These are phyloP conservation scores for Coelastrella sp. DNA, from an alignment of 139 green algal species.

Conservation along the genomic window DNA sequence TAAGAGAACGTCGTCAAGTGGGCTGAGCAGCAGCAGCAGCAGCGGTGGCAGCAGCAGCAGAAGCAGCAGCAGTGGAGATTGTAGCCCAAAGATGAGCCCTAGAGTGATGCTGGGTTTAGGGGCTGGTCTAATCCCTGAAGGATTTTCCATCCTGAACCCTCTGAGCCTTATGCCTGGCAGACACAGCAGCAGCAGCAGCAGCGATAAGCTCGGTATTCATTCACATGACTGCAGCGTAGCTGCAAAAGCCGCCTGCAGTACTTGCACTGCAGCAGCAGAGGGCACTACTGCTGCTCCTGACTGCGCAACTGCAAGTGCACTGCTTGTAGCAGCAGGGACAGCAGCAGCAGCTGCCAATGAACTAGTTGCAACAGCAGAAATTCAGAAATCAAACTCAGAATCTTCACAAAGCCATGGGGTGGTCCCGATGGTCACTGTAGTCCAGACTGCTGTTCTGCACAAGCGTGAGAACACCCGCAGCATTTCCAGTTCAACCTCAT, in stretches of 20 bases:
- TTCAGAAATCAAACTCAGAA: neutral
- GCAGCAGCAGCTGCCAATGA: neutral
- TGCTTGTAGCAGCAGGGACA: neutral
- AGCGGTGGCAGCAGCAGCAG: neutral
- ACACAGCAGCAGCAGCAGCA: neutral
- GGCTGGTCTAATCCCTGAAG: neutral
- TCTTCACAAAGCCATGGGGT: neutral
- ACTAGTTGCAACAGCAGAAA: neutral
- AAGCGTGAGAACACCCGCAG: neutral
- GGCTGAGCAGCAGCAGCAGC: neutral
- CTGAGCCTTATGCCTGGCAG: neutral
- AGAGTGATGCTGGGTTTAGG: neutral
- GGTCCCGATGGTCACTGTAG: neutral
- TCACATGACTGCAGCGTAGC: neutral
- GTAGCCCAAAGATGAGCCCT: neutral
- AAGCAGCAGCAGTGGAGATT: neutral
- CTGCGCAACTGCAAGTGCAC: neutral
- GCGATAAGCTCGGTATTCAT: neutral
- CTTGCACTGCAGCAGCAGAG: neutral
- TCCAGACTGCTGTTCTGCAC: neutral
- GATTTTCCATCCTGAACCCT: neutral
- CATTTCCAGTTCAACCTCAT: neutral
- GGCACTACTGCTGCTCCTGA: neutral
- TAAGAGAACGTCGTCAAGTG: neutral
- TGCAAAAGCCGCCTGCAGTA: neutral